Base-by-base conservation (phyloP, 2,329 filamentous ascomycete genomes). In the Graphiopsis chlorocephala region DNA sequence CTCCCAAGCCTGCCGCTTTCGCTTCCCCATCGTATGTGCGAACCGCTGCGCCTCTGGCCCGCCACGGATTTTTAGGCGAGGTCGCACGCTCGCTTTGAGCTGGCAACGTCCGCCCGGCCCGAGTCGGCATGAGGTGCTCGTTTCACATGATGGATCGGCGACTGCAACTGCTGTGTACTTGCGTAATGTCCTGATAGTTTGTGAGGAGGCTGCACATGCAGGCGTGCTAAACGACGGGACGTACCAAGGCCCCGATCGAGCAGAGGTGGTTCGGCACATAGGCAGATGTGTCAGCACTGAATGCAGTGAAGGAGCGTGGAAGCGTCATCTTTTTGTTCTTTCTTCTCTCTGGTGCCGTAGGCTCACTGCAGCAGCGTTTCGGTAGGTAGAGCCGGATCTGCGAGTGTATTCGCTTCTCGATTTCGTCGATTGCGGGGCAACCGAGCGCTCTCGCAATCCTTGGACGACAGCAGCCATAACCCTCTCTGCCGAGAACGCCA, bases 21-120 rank as follows among this genome's bases (percentile, higher is more conserved):
- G 58, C 58, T 61, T 61, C 58, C 58, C 58, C 58, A 61, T 50
- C 26, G 15, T 23, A 35, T 29, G 50, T 50, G 58, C 58, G 58
- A 52, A 35, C 58, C 25, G 26, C 45, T 61, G 45, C 45, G 55
- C 55, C 38, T 29, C 26, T 53, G 50, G 50, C 50, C 25, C 25
- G 25, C 50, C 47, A 50, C 29, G 50, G 26, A 26, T 29, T 53
- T 17, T 38, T 60, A 60, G 57, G 57, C 57, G 57, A 60, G 26
- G 25, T 26, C 38, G 20, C 23, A 52, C 6, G 55, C 31, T 1
- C 38, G 38, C 28, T 60, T n/a, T 45, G 38, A 47, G 57, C 57
- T 47, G 38, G 57, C 57, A 48, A 28, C 26, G 57, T 33, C 58
- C 58, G 45, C 28, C 45, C 55, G 33, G 33, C 23, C 55, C 55